Percentiles rank a stretch among this genome's conserved stretches.
These are phyloP conservation scores for Madurella fahalii DNA, from an alignment of 2,329 filamentous ascomycete species.

Conservation along the genomic window DNA sequence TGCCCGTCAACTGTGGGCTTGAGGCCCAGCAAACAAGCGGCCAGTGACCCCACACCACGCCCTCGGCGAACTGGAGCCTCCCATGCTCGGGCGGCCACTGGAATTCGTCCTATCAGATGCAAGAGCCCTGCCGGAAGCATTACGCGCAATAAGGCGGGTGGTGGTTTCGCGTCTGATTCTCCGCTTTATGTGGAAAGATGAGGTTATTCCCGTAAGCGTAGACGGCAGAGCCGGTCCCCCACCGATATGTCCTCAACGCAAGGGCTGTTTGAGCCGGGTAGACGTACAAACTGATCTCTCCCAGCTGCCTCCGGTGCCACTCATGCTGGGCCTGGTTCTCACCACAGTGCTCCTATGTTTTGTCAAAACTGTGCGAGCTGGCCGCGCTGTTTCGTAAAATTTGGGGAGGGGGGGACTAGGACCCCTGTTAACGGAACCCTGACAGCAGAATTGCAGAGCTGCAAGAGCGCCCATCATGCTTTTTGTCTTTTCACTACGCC, in stretches of 20 bases:
- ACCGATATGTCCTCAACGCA: too few relatives aligned
- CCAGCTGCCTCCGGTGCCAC: conserved; percentile 16
- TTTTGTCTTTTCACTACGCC: background rate
- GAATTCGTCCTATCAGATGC: conserved; percentile 21
- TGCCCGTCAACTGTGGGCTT: conserved; percentile 10
- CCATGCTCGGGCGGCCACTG: conserved; percentile 19
- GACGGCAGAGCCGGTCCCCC: too few relatives aligned
- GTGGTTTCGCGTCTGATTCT: background rate
- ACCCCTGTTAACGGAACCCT: background rate
- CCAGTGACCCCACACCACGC: conserved; percentile 21
- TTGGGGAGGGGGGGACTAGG: background rate
- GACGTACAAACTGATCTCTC: conserved; percentile 10
- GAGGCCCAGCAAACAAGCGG: conserved; percentile 12
- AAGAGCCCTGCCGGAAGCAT: conserved; percentile 29
- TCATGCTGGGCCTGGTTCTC: background rate
- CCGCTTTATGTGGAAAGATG: conserved; percentile 1
- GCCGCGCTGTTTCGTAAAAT: background rate
- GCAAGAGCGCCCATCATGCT: background rate
- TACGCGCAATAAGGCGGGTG: conserved; percentile 23
- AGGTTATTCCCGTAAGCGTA: conserved; percentile 2
- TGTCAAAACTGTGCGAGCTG: conserved; percentile 6
- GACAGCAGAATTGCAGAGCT: background rate
- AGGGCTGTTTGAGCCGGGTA: conserved; percentile 11
- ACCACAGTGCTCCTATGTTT: conserved; percentile 5
- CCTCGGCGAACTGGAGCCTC: conserved; percentile 21